Conservation (phyloP, 1,284 basidiomycete genomes). For the Ganoderma sinense region DNA sequence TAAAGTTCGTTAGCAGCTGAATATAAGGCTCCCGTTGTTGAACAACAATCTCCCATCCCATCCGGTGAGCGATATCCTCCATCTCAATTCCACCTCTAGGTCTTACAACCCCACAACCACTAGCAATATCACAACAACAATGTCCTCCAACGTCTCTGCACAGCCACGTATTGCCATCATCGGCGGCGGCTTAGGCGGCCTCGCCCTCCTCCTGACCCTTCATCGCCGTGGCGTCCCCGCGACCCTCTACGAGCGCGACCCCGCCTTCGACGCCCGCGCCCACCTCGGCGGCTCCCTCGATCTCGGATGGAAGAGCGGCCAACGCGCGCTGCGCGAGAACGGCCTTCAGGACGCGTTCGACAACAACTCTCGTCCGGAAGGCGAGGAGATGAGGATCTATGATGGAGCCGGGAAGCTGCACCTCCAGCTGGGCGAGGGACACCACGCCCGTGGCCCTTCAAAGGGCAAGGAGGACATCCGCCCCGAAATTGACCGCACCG, state of each 20-base stretch:
- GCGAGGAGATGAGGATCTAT: constrained; percentile 17
- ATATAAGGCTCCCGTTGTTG: no score
- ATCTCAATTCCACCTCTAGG: neutral
- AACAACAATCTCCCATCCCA: no score
- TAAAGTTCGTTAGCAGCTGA: constrained; percentile 45
- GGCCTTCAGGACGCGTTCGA: no score
- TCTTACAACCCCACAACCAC: neutral
- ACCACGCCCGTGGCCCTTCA: neutral
- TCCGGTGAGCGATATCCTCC: no score
- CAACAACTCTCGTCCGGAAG: constrained; percentile 18
- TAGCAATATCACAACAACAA: neutral
- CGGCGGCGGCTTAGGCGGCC: constrained; percentile 11
- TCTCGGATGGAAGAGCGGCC: no score
- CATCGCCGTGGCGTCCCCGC: constrained; percentile 9
- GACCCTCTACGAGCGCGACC: constrained; percentile 14
- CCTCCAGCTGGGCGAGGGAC: neutral
- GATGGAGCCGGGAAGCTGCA: constrained; percentile 10
- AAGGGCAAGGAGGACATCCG: no score
- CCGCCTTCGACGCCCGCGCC: no score
- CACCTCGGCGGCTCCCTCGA: no score
- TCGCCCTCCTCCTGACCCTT: constrained; percentile 12
- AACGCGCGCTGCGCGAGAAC: no score
- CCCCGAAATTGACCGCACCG: no score
- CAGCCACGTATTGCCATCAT: constrained; percentile 13
- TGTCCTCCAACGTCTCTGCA: neutral